Percentiles rank a stretch among this genome's conserved stretches.
Conservation (phyloP, 805 yeast genomes). For the Vanderwaltozyma tropicalis region DNA sequence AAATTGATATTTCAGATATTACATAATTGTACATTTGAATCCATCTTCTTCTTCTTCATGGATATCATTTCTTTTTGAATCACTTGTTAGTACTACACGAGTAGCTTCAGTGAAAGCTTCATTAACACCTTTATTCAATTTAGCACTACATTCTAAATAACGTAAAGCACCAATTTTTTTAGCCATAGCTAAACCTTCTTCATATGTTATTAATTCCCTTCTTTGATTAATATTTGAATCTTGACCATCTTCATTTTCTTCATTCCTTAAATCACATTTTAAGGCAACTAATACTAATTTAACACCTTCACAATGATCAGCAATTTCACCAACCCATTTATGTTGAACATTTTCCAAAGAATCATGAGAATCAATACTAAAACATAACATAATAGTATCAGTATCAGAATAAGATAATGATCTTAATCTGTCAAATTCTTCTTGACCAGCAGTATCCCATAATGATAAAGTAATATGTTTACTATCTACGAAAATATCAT, state of each 20-base stretch:
- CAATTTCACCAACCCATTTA: conserved; percentile 94
- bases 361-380: conserved; percentile 87
- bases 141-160: conserved; percentile 94
- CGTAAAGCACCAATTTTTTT: conserved; percentile 88
- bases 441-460: conserved; percentile 99
- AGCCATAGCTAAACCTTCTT: conserved; percentile 89
- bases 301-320: conserved; percentile 95
- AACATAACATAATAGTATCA: conserved; percentile 93
- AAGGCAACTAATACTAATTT: conserved; percentile 87
- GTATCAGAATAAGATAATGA: conserved; percentile 91
- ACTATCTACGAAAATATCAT: conserved; percentile 91
- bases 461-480: conserved; percentile 83
- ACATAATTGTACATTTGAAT: conserved; percentile 35
- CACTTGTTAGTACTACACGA: conserved; percentile 86
- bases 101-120: conserved; percentile 99
- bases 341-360: conserved; percentile 90
- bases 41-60: conserved; percentile 27
- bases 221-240: conserved; percentile 22
- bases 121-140: conserved; percentile 93
- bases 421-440: conserved; percentile 90
- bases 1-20: conserved; percentile 4
- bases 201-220: conserved; percentile 65
- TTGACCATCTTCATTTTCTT: conserved; percentile 39
- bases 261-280: conserved; percentile 82
- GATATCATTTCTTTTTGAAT: conserved; percentile 61